Evolutionary conservation across 768 basidiomycete species (phyloP).

Genomic region (Termitomyces sp.): DNA sequence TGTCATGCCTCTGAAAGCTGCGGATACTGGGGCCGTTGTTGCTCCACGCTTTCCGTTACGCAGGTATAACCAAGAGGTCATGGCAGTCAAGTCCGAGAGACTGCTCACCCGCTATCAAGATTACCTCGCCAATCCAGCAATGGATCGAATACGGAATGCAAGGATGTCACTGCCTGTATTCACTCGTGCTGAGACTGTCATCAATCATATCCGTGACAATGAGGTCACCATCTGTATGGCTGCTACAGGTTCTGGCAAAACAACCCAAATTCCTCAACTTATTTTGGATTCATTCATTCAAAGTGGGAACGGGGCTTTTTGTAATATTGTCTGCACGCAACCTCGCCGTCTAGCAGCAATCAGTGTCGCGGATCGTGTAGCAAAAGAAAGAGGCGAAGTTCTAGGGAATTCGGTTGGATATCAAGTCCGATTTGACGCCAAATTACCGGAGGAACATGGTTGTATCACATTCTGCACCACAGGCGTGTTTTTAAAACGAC

Average conservation of each 20-base stretch:
- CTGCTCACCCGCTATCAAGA: slow-evolving; percentile 47
- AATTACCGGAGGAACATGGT: slow-evolving; percentile 72
- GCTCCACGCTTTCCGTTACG: slow-evolving; percentile 10
- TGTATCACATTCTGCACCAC: slow-evolving; percentile 91
- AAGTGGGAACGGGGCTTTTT: slow-evolving; percentile 70
- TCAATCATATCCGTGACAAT: slow-evolving; percentile 64
- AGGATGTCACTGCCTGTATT: slow-evolving; percentile 73
- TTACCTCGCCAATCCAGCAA: slow-evolving; percentile 55
- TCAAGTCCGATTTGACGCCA: slow-evolving; percentile 87
- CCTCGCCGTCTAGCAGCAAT: slow-evolving; percentile 89
- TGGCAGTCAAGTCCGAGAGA: slow-evolving; percentile 48
- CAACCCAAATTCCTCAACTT: slow-evolving; percentile 91
- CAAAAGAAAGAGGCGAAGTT: slow-evolving; percentile 76
- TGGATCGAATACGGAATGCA: slow-evolving; percentile 62
- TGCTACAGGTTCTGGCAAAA: slow-evolving; percentile 89
- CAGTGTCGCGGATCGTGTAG: slow-evolving; percentile 85
- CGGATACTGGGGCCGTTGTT: neutral
- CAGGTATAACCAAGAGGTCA: slow-evolving; percentile 22
- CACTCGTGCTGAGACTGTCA: slow-evolving; percentile 56
- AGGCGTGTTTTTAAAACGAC: slow-evolving; percentile 80
- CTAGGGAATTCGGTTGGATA: slow-evolving; percentile 79
- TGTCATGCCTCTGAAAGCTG: slow-evolving; percentile 8
- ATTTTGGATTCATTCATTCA: slow-evolving; percentile 82
- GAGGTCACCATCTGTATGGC: slow-evolving; percentile 90
- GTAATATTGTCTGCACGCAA: slow-evolving; percentile 92